Evolutionary conservation across 192 early-diverging fungal species (phyloP), one percentile per base, ranked within the genome.

Genomic region (Fimicolochytrium jonesii): DNA sequence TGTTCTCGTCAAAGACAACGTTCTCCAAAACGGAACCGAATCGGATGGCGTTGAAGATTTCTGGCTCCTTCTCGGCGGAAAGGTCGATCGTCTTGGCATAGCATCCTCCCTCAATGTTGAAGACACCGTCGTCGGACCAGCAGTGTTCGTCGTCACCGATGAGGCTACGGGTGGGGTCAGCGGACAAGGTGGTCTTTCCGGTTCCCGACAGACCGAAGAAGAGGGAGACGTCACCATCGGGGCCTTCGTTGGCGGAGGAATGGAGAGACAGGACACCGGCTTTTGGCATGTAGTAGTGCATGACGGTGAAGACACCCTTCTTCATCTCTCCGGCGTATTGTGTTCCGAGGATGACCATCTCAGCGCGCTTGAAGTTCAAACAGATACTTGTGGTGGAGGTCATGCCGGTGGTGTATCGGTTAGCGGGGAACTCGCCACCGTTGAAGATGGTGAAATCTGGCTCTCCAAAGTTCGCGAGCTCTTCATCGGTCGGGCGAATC

Each of bases 101-200:
- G 79, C 93, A 96, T 29, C 93, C 93, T 56, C 92, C 92, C 76
- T 96, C 93, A 52, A 96, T 93, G 76, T 96, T 96, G 85, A 96
- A 96, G 32, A 94, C 79, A 56, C 92, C 92, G 41, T 80, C 75
- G 63, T 94, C 90, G 6, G 87, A 88, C 93, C 93, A 96, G 69
- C 92, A 93, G 72, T 96, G 93, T 72, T 96, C 93, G 75, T 96
- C 93, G 73, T 96, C 93, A 67, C 93, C 93, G 69, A 96, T 96
- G 32, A 96, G 72, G 33, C 74, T 66, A 30, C 93, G 86, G 55
- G 78, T 82, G 13, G 91, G 90, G 60, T 94, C 91, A 4, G 93
- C 92, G 22, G 86, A 88, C 50, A 96, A 79, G 5, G 93, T 61
- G 3, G 59, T 61, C 32, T 96, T 96, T 54, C 93, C 93, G 20